Conservation (phyloP, 108 stramenopile genomes). For the Fragilaria crotonensis region DNA sequence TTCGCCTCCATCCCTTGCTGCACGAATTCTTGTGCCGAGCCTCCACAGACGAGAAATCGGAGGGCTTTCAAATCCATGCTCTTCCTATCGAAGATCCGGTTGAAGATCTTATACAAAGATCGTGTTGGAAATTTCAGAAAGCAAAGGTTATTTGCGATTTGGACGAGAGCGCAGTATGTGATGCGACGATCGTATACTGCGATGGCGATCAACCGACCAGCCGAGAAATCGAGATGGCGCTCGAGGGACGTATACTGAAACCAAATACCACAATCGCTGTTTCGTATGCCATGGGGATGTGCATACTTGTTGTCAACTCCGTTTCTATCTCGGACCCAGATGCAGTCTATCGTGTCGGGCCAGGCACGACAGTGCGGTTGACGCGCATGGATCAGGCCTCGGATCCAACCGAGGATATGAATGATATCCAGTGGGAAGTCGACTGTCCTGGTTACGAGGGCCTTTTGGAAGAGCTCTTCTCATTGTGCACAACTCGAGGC, state of each 20-base stretch:
- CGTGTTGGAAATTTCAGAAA: not conserved
- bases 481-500: slow-evolving; percentile 12
- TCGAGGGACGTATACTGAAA: not conserved
- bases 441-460: slow-evolving; percentile 59
- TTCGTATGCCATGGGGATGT: not conserved
- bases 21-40: not conserved
- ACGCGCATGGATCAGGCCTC: not conserved
- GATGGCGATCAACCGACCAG: not conserved
- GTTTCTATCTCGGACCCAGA: not conserved
- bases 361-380: not conserved
- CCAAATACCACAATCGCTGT: not conserved
- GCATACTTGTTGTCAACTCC: not conserved
- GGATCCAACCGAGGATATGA: not conserved
- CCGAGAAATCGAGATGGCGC: not conserved
- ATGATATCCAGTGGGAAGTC: not conserved
- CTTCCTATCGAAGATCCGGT: not conserved
- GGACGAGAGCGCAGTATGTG: not conserved
- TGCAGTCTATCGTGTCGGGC: not conserved
- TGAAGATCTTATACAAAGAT: not conserved
- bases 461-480: slow-evolving; percentile 24
- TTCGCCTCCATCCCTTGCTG: not conserved
- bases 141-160: not conserved
- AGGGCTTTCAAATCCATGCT: not conserved
- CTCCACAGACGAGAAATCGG: not conserved
- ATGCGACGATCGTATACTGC: not conserved